A percentile compares a stretch with the other conserved stretches of the same genome.
These are phyloP conservation scores for Alternaria panax DNA, from an alignment of 2,329 filamentous ascomycete genomes.

Conservation along the genomic window DNA sequence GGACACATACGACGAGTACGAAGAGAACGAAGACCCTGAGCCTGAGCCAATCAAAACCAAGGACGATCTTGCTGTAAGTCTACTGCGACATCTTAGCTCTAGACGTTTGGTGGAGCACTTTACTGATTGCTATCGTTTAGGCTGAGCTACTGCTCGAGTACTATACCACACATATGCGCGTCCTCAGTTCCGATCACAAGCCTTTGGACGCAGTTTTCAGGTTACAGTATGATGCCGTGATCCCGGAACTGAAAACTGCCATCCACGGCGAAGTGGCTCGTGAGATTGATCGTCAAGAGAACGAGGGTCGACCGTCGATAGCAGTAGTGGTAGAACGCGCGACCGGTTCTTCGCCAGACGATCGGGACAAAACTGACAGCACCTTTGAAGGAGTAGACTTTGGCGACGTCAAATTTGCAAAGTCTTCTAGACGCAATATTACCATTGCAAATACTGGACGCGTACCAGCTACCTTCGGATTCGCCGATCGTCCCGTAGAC, in stretches of 20 bases:
- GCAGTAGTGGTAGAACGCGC: constrained; percentile 78
- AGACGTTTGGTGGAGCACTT: neutral
- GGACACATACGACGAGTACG: constrained; percentile 50
- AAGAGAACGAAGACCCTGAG: constrained; percentile 50
- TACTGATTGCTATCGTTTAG: neutral
- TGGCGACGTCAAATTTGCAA: constrained; percentile 74
- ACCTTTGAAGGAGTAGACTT: constrained; percentile 73
- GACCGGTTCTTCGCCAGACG: constrained; percentile 34
- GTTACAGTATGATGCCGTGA: constrained; percentile 84
- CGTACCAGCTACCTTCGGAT: constrained; percentile 78
- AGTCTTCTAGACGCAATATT: constrained; percentile 69
- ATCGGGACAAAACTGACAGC: constrained; percentile 46
- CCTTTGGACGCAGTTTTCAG: constrained; percentile 84
- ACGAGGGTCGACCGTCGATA: constrained; percentile 82
- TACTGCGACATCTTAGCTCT: neutral
- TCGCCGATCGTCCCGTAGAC: constrained; percentile 74
- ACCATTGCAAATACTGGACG: constrained; percentile 93
- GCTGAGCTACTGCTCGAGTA: constrained; percentile 66
- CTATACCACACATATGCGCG: constrained; percentile 87
- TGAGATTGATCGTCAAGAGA: constrained; percentile 88
- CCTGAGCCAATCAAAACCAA: constrained; percentile 63
- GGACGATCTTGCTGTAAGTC: constrained; percentile 59
- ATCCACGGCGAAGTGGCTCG: constrained; percentile 86
- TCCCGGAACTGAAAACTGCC: constrained; percentile 82
- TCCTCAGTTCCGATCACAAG: constrained; percentile 95